Evolutionary conservation across 2,329 filamentous ascomycete species (phyloP).

Genomic region (Beauveria sp.): DNA sequence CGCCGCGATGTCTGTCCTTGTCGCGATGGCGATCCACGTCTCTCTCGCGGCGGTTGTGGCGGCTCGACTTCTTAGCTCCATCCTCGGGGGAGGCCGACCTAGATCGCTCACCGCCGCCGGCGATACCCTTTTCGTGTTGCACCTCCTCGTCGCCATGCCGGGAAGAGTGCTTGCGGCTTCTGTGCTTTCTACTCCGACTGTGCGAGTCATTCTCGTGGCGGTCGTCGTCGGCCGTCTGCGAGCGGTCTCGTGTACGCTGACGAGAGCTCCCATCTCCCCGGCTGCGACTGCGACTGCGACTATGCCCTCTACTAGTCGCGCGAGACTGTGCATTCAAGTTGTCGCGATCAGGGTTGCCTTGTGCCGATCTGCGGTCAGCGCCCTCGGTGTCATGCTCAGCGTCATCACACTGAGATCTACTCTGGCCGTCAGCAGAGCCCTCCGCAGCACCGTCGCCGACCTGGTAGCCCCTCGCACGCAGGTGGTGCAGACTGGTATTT

Average conservation of each 20-base stretch:
- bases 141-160: conserved; percentile 39
- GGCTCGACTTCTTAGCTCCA: conserved; percentile 43
- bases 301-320: conserved; percentile 23
- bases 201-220: conserved; percentile 38
- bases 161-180: conserved; percentile 31
- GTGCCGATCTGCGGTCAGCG: conserved; percentile 11
- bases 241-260: conserved; percentile 48
- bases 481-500: conserved; percentile 67
- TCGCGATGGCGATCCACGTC: conserved; percentile 33
- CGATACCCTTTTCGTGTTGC: conserved; percentile 24
- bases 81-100: conserved; percentile 58
- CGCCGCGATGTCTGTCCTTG: conserved; percentile 40
- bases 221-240: conserved; percentile 41
- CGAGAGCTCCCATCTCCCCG: conserved; percentile 37
- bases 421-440: conserved; percentile 7
- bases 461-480: conserved; percentile 46
- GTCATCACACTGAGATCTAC: conserved; percentile 14
- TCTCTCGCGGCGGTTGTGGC: conserved; percentile 53
- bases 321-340: conserved; percentile 28
- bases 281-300: conserved; percentile 21
- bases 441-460: conserved; percentile 25
- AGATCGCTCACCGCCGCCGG: conserved; percentile 43
- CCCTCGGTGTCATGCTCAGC: conserved; percentile 13
- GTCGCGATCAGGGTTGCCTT: conserved; percentile 15
- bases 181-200: conserved; percentile 42